Base-by-base conservation (phyloP, 106 monocot genomes). In the Chionographis japonica region DNA sequence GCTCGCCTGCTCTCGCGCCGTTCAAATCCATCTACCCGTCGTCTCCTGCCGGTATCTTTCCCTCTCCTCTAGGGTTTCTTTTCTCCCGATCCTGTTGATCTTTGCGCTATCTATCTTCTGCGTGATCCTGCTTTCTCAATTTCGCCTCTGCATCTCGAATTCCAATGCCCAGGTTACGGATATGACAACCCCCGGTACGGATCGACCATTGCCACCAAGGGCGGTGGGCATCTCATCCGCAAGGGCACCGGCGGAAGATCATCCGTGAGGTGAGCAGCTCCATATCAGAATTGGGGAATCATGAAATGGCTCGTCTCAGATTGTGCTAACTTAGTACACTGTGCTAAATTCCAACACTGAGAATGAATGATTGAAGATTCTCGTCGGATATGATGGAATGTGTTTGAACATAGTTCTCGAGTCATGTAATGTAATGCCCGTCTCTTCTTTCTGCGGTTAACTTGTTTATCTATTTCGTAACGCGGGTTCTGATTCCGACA, bases 171-270 rank as follows among this genome's bases (percentile, higher is more conserved):
- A 84, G 94, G 72, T n/a, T 87, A 42, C 61, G 86, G 78, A 27
- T 15, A 54, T 12, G 78, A 85, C 69, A 83, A 78, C 61, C 46
- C 52, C 36, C 77, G 91, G 15, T 76, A 68, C 55, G 78, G 56
- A n/a, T 88, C 88, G 15, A 84, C 73, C 20, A 42, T 95, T 49
- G 40, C 90, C 12, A 70, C 81, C 52, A 93, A 90, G 75, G 98
- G 98, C 41, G 10, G 68, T 3, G 98, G 93, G 56, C 78, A 87
- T 80, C 62, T 99, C 57, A 70, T 93, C 36, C 87, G 98, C 50
- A 99, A 99, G 68, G 98, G 98, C 36, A 99, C 98, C 27, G 98
- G 98, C 1, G 98, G 93, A 15, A 85, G 98, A 56, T 99, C 93
- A 0, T 93, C 98, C 0, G 98, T 98, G 18, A 99, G 98, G 97